Conservation (phyloP, 2,329 filamentous ascomycete species). For the Rhytidhysteron rufulum region DNA sequence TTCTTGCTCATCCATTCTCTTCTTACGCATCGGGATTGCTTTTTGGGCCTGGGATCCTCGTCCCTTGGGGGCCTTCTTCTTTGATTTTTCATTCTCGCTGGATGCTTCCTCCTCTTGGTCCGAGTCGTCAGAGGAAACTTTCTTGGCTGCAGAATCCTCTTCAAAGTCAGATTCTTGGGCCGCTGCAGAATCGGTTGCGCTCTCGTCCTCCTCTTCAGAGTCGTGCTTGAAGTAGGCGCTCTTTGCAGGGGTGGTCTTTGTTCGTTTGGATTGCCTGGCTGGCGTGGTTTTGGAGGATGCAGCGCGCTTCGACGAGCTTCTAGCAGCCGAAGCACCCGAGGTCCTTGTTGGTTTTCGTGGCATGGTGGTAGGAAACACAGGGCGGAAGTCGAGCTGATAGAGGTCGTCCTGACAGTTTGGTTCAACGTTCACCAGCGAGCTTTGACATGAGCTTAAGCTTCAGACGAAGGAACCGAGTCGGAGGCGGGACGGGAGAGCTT, state of each 20-base stretch:
- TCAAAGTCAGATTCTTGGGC: conserved; percentile 41
- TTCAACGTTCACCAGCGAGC: too few relatives aligned
- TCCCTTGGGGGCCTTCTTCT: conserved; percentile 18
- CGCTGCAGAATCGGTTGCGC: conserved; percentile 17
- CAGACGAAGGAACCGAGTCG: too few relatives aligned
- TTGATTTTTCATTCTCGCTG: conserved; percentile 27
- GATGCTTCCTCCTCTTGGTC: conserved; percentile 27
- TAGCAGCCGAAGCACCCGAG: conserved; percentile 11
- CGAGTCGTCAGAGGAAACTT: conserved; percentile 21
- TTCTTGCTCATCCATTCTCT: conserved; percentile 41
- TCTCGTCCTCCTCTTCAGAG: conserved; percentile 19
- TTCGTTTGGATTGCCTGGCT: conserved; percentile 30
- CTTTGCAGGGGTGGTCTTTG: conserved; percentile 25
- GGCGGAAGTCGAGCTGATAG: too few relatives aligned
- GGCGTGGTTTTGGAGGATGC: conserved; percentile 24
- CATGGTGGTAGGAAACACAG: conserved; percentile 20
- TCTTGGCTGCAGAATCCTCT: conserved; percentile 17
- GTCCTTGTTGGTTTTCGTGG: conserved; percentile 23
- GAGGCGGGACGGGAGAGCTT: too few relatives aligned
- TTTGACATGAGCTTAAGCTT: too few relatives aligned
- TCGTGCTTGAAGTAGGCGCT: conserved; percentile 33
- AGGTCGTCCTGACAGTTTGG: too few relatives aligned
- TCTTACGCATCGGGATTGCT: conserved; percentile 17
- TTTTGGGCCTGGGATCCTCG: conserved; percentile 15
- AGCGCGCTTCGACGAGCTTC: conserved; percentile 33